Conservation (phyloP, 106 monocot species). For the Amphibolis antarctica region DNA sequence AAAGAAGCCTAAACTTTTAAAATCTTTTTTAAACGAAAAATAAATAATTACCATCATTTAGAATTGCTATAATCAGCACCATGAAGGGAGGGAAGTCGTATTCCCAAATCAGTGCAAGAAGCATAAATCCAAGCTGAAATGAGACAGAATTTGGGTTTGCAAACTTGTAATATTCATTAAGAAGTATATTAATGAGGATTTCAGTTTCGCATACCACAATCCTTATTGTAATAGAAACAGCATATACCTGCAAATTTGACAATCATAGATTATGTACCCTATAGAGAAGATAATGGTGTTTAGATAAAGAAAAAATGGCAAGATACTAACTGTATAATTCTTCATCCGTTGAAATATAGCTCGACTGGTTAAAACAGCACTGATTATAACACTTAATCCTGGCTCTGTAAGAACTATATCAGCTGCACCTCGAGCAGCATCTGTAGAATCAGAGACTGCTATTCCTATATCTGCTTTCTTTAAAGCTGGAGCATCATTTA, state of each 20-base stretch:
- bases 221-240: constrained; percentile 59
- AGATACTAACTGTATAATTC: constrained; percentile 47
- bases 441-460: constrained; percentile 58
- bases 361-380: constrained; percentile 59
- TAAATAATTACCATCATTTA: constrained; percentile 12
- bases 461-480: constrained; percentile 66
- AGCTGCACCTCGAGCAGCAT: constrained; percentile 61
- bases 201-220: constrained; percentile 39
- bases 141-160: neutral
- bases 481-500: constrained; percentile 58
- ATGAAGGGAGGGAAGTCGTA: constrained; percentile 11
- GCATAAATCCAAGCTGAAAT: constrained; percentile 9
- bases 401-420: constrained; percentile 67
- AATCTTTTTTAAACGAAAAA: too few species aligned
- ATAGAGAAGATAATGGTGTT: neutral
- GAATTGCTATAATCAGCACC: constrained; percentile 13
- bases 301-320: neutral
- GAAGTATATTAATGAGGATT: neutral
- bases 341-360: constrained; percentile 72
- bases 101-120: constrained; percentile 14
- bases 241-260: constrained; percentile 54
- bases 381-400: constrained; percentile 54
- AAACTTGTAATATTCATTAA: neutral
- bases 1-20: too few species aligned
- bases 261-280: neutral